Evolutionary conservation across 140 eudicot species (phyloP).

Genomic region (Cichorium intybus): DNA sequence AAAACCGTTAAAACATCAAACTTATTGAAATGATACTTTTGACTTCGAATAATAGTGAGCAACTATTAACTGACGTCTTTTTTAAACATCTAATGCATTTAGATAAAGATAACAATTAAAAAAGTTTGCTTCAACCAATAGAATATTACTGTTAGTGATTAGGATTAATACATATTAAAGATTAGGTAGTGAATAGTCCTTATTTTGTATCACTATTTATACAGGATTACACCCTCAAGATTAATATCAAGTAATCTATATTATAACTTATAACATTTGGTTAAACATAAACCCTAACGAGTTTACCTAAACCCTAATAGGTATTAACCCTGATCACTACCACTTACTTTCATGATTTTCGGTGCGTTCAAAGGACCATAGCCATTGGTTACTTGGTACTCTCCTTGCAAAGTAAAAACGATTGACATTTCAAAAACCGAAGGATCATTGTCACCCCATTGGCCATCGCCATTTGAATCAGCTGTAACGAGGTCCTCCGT

Average conservation of each 20-base stretch:
- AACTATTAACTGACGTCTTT: neutral
- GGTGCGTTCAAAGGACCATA: slow-evolving; percentile 57
- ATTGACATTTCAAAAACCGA: slow-evolving; percentile 50
- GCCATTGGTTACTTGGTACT: slow-evolving; percentile 70
- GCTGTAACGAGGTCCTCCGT: slow-evolving; percentile 62
- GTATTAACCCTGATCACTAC: no score
- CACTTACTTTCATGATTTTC: slow-evolving; percentile 61
- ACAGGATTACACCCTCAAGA: no score
- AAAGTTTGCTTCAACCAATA: neutral
- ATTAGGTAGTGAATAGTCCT: no score
- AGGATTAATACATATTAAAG: no score
- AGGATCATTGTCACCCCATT: slow-evolving; percentile 59
- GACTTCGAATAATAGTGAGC: neutral
- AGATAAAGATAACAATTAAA: neutral
- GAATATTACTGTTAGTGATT: no score
- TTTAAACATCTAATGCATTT: neutral
- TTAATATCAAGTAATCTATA: no score
- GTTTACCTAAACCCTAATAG: no score
- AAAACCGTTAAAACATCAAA: neutral
- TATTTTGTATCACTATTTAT: no score
- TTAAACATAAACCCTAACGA: no score
- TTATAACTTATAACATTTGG: no score
- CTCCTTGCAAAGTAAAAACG: slow-evolving; percentile 39
- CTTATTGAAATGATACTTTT: neutral
- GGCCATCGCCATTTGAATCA: slow-evolving; percentile 44